These are phyloP conservation scores for Myxozyma melibiosi DNA, from an alignment of 805 yeast species.

Conservation along the genomic window DNA sequence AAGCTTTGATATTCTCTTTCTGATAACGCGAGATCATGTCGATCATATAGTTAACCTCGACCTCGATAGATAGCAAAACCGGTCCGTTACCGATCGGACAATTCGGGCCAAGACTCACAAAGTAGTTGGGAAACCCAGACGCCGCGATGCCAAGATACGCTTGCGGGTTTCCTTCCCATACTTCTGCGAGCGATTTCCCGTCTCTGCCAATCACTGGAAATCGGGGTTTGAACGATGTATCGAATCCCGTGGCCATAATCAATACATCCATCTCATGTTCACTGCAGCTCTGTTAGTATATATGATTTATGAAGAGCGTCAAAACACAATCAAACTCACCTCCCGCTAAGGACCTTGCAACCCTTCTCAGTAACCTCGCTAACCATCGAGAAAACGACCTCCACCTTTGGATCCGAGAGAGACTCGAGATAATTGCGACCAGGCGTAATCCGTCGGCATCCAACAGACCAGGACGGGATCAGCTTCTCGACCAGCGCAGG, in stretches of 20 bases:
- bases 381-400: conserved; percentile 10
- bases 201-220: conserved; percentile 24
- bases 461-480: conserved; percentile 26
- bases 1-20: conserved; percentile 13
- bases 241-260: conserved; percentile 14
- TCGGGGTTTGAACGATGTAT: conserved; percentile 21
- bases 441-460: conserved; percentile 34
- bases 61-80: conserved; percentile 4
- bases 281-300: conserved; percentile 19
- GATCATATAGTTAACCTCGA: conserved; percentile 7
- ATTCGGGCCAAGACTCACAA: conserved; percentile 26
- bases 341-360: no score
- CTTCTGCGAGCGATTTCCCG: conserved; percentile 19
- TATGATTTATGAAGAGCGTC: no score
- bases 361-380: conserved; percentile 16
- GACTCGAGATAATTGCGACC: conserved; percentile 30
- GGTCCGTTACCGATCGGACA: conserved; percentile 7
- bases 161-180: conserved; percentile 22
- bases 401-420: conserved; percentile 23
- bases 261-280: neutral
- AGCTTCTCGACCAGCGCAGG: conserved; percentile 13
- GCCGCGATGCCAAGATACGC: conserved; percentile 22
- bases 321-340: no score
- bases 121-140: conserved; percentile 27
- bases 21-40: conserved; percentile 16